Percentiles rank a stretch among this genome's conserved stretches.
Conservation (phyloP, 352 stramenopile genomes). For the Globisporangium nodosum region DNA sequence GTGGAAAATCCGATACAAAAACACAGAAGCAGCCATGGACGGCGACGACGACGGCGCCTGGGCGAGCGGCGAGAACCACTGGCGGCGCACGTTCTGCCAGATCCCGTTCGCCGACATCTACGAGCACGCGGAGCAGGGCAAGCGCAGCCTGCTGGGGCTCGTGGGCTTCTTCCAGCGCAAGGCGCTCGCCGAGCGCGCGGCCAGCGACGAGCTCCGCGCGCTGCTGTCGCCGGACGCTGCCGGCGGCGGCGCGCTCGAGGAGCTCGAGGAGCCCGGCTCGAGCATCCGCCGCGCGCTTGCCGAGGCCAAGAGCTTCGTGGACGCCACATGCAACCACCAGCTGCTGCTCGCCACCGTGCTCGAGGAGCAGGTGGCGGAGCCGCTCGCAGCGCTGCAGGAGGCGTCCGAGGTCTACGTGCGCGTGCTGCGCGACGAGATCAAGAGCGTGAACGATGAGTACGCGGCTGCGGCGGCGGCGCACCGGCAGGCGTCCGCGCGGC, state of each 20-base stretch:
- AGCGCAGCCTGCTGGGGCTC: conserved; percentile 63
- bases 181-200: conserved; percentile 50
- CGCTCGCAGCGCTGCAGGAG: conserved; percentile 70
- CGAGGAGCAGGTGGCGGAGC: conserved; percentile 76
- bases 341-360: conserved; percentile 68
- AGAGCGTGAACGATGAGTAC: conserved; percentile 74
- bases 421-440: conserved; percentile 71
- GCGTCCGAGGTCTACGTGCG: conserved; percentile 75
- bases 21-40: background rate
- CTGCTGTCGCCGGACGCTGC: conserved; percentile 24
- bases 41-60: conserved; percentile 17
- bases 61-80: conserved; percentile 69
- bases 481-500: conserved; percentile 20
- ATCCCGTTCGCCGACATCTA: conserved; percentile 78
- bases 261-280: conserved; percentile 62
- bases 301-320: conserved; percentile 58
- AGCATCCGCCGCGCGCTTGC: conserved; percentile 54
- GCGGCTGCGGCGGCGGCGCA: conserved; percentile 31
- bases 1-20: background rate
- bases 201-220: conserved; percentile 55
- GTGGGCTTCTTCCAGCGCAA: conserved; percentile 71
- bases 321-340: conserved; percentile 60
- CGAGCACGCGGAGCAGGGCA: conserved; percentile 70
- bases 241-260: conserved; percentile 31
- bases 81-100: conserved; percentile 84